These are phyloP conservation scores for Cucurbita maxima DNA, from an alignment of 306 rosid genomes.

Conservation along the genomic window DNA sequence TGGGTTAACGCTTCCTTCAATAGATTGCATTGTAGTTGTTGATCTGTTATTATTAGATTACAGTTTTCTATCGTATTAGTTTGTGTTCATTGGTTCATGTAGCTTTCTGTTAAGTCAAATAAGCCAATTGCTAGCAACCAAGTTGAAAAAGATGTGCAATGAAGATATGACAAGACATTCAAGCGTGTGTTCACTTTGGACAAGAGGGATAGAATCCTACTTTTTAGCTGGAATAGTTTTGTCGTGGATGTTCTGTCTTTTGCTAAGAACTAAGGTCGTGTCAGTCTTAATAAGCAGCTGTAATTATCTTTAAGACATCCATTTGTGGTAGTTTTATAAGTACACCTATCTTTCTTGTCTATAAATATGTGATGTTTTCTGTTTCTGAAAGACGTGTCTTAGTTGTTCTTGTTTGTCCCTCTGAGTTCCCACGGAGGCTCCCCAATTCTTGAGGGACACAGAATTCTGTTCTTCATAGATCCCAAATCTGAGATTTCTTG, in stretches of 20 bases:
- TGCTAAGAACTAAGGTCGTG: neutral
- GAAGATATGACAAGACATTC: conserved; percentile 12
- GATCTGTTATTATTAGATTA: neutral
- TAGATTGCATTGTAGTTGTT: neutral
- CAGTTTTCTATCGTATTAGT: neutral
- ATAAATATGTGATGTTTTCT: conserved; percentile 14
- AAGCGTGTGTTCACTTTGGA: conserved; percentile 7
- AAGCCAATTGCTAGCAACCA: conserved; percentile 10
- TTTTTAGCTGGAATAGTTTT: neutral
- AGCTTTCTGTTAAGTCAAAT: conserved; percentile 10
- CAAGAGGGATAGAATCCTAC: neutral
- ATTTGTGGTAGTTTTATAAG: conserved; percentile 17
- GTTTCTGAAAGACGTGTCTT: conserved; percentile 7
- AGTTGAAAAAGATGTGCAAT: neutral
- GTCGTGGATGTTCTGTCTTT: conserved; percentile 2
- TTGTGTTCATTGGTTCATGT: neutral
- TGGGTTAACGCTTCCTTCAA: neutral
- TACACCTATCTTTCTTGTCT: conserved; percentile 9
- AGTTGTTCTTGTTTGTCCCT: neutral
- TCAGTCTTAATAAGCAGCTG: conserved; percentile 20
- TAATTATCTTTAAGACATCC: conserved; percentile 10
- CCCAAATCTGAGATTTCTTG: neutral
- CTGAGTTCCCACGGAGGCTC: neutral
- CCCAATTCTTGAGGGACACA: neutral
- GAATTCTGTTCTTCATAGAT: neutral